Conservation (phyloP, 305 asterid species). For the Fraxinus latifolia region DNA sequence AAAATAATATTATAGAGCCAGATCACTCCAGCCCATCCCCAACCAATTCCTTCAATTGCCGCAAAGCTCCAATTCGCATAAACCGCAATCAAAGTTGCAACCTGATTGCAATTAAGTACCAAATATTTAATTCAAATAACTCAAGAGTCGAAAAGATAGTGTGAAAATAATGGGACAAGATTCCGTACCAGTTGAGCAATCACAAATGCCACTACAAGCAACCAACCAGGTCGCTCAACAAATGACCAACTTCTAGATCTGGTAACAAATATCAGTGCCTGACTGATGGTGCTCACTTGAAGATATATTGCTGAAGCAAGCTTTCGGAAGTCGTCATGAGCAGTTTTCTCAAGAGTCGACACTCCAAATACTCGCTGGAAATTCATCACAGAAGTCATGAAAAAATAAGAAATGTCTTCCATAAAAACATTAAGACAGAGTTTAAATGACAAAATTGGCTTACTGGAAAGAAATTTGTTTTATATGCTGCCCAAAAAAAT, state of each 20-base stretch:
- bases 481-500: slow-evolving; percentile 75
- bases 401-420: neutral
- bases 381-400: slow-evolving; percentile 11
- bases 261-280: slow-evolving; percentile 92
- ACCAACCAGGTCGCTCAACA: slow-evolving; percentile 86
- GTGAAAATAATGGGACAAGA: neutral
- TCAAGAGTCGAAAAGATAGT: neutral
- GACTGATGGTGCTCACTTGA: slow-evolving; percentile 98
- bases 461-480: slow-evolving; percentile 71
- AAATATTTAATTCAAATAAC: slow-evolving; percentile 8
- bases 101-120: slow-evolving; percentile 36
- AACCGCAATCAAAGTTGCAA: slow-evolving; percentile 92
- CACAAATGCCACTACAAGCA: slow-evolving; percentile 78
- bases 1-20: slow-evolving; percentile 85
- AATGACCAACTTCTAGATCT: slow-evolving; percentile 93
- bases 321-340: slow-evolving; percentile 88
- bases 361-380: slow-evolving; percentile 78
- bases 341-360: slow-evolving; percentile 86
- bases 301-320: slow-evolving; percentile 97
- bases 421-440: neutral
- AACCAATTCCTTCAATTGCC: slow-evolving; percentile 99
- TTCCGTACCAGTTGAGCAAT: slow-evolving; percentile 80
- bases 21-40: slow-evolving; percentile 99
- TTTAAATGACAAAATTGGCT: slow-evolving; percentile 18
- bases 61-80: slow-evolving; percentile 97